Conservation (phyloP, 208 protist species). For the Porcisia hertigi region DNA sequence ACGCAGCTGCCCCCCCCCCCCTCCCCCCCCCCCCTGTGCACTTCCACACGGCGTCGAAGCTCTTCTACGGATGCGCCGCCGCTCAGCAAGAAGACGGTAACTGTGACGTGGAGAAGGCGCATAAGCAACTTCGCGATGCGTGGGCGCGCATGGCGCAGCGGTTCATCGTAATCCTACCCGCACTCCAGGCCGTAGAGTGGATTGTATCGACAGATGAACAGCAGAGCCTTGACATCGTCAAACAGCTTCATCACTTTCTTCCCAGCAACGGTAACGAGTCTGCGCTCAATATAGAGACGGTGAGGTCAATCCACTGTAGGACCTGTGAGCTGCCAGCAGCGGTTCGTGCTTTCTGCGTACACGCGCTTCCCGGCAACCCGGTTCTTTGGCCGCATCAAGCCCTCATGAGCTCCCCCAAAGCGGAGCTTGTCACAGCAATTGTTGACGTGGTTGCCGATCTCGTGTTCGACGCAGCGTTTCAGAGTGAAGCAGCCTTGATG, state of each 20-base stretch:
- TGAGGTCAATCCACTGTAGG: slow-evolving; percentile 14
- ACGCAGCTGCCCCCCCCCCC: slow-evolving; percentile 19
- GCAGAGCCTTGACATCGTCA: slow-evolving; percentile 1
- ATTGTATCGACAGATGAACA: slow-evolving; percentile 7
- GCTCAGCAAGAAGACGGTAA: slow-evolving; percentile 8
- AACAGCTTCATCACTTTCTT: slow-evolving; percentile 18
- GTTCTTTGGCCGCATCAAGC: slow-evolving; percentile 17
- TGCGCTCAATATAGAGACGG: not conserved
- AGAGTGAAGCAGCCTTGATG: not conserved
- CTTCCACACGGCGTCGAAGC: slow-evolving; percentile 25
- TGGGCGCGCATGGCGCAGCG: slow-evolving; percentile 17
- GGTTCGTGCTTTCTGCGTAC: slow-evolving; percentile 30
- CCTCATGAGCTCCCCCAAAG: slow-evolving; percentile 3
- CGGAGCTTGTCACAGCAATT: slow-evolving; percentile 12
- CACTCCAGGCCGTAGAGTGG: slow-evolving; percentile 21
- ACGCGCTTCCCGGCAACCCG: slow-evolving; percentile 30
- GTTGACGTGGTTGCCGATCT: slow-evolving; percentile 18
- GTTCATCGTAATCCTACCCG: slow-evolving; percentile 1
- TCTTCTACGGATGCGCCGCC: slow-evolving; percentile 27
- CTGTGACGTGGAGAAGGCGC: not conserved
- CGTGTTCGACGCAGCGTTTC: not conserved
- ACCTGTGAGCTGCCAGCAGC: slow-evolving; percentile 13
- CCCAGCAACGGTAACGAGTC: not conserved
- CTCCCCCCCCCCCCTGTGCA: slow-evolving; percentile 21
- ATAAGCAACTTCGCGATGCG: slow-evolving; percentile 11